Conservation (phyloP, 306 rosid genomes). For the Ochetophila trinervis region DNA sequence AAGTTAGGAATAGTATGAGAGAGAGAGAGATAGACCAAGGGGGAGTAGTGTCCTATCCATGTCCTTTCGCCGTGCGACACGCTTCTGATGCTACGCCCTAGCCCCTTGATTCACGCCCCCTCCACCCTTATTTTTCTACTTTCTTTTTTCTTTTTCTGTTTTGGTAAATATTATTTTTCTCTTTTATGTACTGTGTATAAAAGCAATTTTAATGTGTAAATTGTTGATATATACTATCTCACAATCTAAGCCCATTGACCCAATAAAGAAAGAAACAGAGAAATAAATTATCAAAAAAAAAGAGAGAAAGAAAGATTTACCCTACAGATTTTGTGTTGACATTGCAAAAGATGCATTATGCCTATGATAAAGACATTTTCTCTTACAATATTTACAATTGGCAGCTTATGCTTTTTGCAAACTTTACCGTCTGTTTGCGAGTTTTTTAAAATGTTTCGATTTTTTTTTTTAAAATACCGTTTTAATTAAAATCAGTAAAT, state of each 20-base stretch:
- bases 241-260: background rate
- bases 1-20: background rate
- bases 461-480: too few species aligned
- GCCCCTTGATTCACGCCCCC: conserved; percentile 12
- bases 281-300: too few species aligned
- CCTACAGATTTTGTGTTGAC: conserved; percentile 1
- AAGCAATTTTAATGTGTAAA: background rate
- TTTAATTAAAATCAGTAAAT: too few species aligned
- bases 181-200: too few species aligned
- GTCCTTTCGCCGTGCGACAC: conserved; percentile 24
- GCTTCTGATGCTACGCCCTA: conserved; percentile 26
- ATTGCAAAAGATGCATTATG: conserved; percentile 1
- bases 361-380: background rate
- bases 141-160: too few species aligned
- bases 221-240: too few species aligned
- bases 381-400: background rate
- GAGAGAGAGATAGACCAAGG: conserved; percentile 8
- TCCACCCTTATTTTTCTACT: background rate
- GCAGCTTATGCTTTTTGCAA: background rate
- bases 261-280: background rate
- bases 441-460: too few species aligned
- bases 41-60: conserved; percentile 10
- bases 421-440: too few species aligned
- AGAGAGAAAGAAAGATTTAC: background rate
- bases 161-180: too few species aligned